phyloP scores from a whole-genome alignment of 2,329 filamentous ascomycete species.

The Aspergillus sclerotialis region DNA sequence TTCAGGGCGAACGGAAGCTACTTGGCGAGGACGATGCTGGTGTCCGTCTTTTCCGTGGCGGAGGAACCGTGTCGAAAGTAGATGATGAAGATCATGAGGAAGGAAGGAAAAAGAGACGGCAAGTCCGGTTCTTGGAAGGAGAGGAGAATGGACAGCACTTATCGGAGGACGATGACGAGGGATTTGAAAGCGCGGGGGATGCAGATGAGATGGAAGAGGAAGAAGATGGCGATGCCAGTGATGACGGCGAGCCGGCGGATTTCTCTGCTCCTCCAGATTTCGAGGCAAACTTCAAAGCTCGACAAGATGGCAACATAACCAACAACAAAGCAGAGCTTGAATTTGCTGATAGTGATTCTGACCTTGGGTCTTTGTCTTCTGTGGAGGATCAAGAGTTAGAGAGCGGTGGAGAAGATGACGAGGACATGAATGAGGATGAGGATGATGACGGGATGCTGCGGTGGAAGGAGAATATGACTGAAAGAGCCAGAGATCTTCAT shows the following conservation, averaged over 20 bases:
- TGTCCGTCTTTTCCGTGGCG: constrained; percentile 77
- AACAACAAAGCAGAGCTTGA: constrained; percentile 31
- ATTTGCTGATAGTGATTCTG: constrained; percentile 95
- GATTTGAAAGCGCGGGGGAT: constrained; percentile 44
- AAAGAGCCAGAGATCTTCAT: constrained; percentile 67
- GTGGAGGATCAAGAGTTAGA: constrained; percentile 51
- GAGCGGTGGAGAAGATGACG: constrained; percentile 41
- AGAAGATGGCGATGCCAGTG: constrained; percentile 28
- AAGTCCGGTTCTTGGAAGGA: constrained; percentile 46
- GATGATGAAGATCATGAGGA: constrained; percentile 52
- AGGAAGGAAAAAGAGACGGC: constrained; percentile 48
- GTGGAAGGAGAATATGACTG: constrained; percentile 85
- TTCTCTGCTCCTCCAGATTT: constrained; percentile 38
- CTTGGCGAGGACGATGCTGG: constrained; percentile 77
- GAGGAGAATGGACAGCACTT: constrained; percentile 46
- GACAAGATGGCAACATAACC: constrained; percentile 58
- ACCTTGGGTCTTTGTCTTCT: constrained; percentile 78
- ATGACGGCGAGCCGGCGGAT: constrained; percentile 30
- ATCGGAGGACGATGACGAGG: constrained; percentile 52
- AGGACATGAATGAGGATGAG: constrained; percentile 47
- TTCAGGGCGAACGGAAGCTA: constrained; percentile 75
- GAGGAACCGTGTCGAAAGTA: constrained; percentile 55
- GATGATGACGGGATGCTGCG: constrained; percentile 66
- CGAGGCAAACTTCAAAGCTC: constrained; percentile 38
- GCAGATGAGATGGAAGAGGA: constrained; percentile 44